These are phyloP conservation scores for Lachnellula subtilissima DNA, from an alignment of 2,329 filamentous ascomycete genomes.

Conservation along the genomic window DNA sequence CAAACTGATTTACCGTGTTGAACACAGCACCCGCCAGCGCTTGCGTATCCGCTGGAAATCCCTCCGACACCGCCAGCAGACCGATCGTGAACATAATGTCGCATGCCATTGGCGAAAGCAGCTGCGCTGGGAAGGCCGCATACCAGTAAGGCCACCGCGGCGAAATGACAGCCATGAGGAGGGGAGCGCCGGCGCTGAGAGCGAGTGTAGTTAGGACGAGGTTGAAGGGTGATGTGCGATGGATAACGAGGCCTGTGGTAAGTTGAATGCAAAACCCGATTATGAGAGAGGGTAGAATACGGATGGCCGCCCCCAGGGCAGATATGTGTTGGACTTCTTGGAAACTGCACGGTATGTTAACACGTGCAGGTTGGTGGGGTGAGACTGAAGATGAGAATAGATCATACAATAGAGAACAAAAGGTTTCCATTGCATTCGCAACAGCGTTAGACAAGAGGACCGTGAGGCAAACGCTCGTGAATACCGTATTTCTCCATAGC, in stretches of 20 bases:
- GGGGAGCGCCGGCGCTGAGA: slow-evolving; percentile 41
- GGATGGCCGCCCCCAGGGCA: slow-evolving; percentile 41
- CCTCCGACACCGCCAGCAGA: slow-evolving; percentile 48
- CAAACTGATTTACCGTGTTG: slow-evolving; percentile 53
- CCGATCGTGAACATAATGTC: slow-evolving; percentile 53
- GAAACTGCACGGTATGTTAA: slow-evolving; percentile 1
- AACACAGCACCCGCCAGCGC: slow-evolving; percentile 57
- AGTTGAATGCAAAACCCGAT: slow-evolving; percentile 42
- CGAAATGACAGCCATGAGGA: slow-evolving; percentile 51
- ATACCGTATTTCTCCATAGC: slow-evolving; percentile 54
- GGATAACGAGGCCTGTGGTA: slow-evolving; percentile 41
- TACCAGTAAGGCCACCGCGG: slow-evolving; percentile 49
- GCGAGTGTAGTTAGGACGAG: slow-evolving; percentile 38
- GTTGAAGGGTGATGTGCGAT: slow-evolving; percentile 38
- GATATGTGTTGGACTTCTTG: slow-evolving; percentile 39
- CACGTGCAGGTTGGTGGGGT: background rate
- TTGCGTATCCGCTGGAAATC: slow-evolving; percentile 51
- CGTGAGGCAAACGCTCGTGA: slow-evolving; percentile 50
- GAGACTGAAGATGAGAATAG: background rate
- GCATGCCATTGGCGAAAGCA: slow-evolving; percentile 38
- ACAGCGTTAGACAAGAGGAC: slow-evolving; percentile 43
- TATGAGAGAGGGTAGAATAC: slow-evolving; percentile 42
- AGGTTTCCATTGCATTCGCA: slow-evolving; percentile 43
- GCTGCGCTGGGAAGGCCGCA: slow-evolving; percentile 37
- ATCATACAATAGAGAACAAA: slow-evolving; percentile 45